These are phyloP conservation scores for Eucommia ulmoides DNA, from an alignment of 257 asterid genomes.

Conservation along the genomic window DNA sequence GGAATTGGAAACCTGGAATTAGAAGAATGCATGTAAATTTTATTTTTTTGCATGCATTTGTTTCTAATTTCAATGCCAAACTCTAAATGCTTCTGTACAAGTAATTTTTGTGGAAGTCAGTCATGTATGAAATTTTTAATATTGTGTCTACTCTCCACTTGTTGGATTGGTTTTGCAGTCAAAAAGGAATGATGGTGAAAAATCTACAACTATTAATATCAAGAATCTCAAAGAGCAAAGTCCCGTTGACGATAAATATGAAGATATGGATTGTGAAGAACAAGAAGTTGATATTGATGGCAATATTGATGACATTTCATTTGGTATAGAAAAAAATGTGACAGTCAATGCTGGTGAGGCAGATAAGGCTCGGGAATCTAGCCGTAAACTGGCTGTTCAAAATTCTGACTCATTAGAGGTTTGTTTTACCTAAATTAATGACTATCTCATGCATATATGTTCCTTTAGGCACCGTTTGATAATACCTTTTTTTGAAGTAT, in stretches of 20 bases:
- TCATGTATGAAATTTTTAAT: no score
- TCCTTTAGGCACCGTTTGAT: no score
- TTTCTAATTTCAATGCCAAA: no score
- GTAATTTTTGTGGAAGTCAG: no score
- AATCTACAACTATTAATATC: constrained; percentile 20
- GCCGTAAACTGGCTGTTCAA: constrained; percentile 43
- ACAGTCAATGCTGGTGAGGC: constrained; percentile 21
- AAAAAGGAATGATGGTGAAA: constrained; percentile 41
- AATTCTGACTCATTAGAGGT: constrained; percentile 69
- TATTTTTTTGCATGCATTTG: no score
- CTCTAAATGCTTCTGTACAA: no score
- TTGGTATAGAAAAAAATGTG: constrained; percentile 31
- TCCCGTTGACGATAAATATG: constrained; percentile 34
- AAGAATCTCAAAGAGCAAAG: constrained; percentile 26
- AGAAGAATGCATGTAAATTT: no score
- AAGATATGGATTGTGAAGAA: constrained; percentile 40
- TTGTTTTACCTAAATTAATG: constrained; percentile 14
- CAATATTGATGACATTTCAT: constrained; percentile 41
- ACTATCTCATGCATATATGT: constrained; percentile 2
- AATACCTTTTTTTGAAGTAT: no score
- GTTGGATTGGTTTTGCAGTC: constrained; percentile 32
- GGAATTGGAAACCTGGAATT: no score
- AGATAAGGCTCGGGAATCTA: constrained; percentile 17
- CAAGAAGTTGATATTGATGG: constrained; percentile 32
- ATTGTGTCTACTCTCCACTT: no score